These are phyloP conservation scores for Brassica cretica DNA, from an alignment of 345 rosid genomes.

Conservation along the genomic window DNA sequence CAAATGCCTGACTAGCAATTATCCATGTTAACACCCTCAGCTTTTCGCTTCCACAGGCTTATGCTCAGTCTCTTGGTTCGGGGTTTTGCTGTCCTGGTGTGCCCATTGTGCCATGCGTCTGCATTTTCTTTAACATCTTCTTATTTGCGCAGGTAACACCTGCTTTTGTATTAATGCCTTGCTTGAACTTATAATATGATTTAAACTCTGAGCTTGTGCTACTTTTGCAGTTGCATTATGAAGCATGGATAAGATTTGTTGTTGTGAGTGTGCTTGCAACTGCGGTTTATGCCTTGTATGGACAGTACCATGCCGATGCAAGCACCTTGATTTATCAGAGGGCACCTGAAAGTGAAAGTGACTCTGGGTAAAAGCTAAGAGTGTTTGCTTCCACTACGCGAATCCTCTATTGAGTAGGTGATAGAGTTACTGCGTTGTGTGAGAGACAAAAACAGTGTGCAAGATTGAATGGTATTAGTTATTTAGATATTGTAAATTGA, in stretches of 20 bases:
- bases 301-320: conserved; percentile 79
- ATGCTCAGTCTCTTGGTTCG: conserved; percentile 57
- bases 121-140: conserved; percentile 92
- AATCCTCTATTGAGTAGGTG: not conserved
- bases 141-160: conserved; percentile 85
- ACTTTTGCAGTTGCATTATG: conserved; percentile 73
- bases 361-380: conserved; percentile 10
- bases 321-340: conserved; percentile 57
- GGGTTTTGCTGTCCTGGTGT: conserved; percentile 93
- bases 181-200: not conserved
- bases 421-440: not conserved
- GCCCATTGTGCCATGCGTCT: conserved; percentile 70
- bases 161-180: not conserved
- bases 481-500: conserved; percentile 19
- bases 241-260: conserved; percentile 89
- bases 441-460: not conserved
- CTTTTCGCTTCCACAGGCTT: conserved; percentile 58
- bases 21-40: not conserved
- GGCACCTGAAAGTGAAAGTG: conserved; percentile 48
- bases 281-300: conserved; percentile 72
- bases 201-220: conserved; percentile 14
- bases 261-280: conserved; percentile 61
- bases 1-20: conserved; percentile 12
- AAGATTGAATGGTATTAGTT: not conserved
- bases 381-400: not conserved